Base-by-base conservation (phyloP, 2,329 filamentous ascomycete genomes). In the Ascomycota sp. region DNA sequence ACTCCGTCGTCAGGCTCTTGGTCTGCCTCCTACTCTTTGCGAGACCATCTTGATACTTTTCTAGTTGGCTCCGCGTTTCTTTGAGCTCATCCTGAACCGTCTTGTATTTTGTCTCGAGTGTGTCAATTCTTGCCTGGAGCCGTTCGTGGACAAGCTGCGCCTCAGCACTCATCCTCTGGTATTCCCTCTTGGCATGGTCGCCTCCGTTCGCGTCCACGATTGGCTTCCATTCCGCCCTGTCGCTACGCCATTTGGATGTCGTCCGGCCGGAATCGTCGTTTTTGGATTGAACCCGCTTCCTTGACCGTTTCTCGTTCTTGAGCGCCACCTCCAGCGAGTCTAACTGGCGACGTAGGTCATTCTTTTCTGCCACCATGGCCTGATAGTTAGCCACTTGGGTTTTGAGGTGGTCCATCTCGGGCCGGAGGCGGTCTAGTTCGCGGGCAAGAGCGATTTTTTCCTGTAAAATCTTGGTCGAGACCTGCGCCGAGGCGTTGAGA, bases 301-400 rank as follows among this genome's bases (percentile, higher is more conserved):
- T 49, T 2, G 48, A 47, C 32, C 47, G 44, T 35, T 52, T 86
- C 46, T 89, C 80, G 39, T 78, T 80, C 38, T 85, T 80, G 2
- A 93, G 61, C 41, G 92, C 78, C 26, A 81, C 72, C 48, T 92
- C 78, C 3, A 85, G 51, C 2, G 75, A 71, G 43, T 65, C 75
- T 20, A 93, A 51, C 50, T 89, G 79, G 28, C 78, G 73, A 45
- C 89, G 75, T 10, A 94, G 54, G 2, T 75, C 65, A 27, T 86
- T 60, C 48, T 91, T 93, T 45, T 92, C 82, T 2, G 75, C 61
- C 11, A 91, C 58, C 8, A 80, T 56, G 2, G 66, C 63, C 43
- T 83, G 73, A 31, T 85, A 70, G 10, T 62, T 58, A 20, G 55
- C 44, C 8, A 70, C 47, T 40, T 70, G 65, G 3, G 63, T 59